Conservation (phyloP, 805 yeast species). For the Lipomyces starkeyi region DNA sequence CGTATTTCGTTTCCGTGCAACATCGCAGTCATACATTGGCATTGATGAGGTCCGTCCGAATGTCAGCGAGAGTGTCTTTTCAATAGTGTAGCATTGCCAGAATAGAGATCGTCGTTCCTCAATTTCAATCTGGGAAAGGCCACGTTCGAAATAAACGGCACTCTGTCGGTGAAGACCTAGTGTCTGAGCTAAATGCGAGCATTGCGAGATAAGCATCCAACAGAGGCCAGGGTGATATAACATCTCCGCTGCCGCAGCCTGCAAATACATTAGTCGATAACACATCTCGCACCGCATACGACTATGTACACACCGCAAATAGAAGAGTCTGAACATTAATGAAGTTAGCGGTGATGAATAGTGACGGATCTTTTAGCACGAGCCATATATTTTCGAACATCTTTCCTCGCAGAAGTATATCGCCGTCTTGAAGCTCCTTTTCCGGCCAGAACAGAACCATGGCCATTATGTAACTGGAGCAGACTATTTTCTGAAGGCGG, state of each 20-base stretch:
- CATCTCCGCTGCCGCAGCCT: conserved; percentile 7
- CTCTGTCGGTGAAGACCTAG: conserved; percentile 27
- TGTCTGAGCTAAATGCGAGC: conserved; percentile 19
- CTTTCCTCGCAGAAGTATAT: conserved; percentile 7
- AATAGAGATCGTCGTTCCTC: conserved; percentile 20
- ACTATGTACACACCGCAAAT: not conserved
- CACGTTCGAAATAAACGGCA: conserved; percentile 23
- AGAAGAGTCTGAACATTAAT: conserved; percentile 21
- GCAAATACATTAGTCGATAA: not conserved
- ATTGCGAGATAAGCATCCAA: conserved; percentile 22
- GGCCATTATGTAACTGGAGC: conserved; percentile 22
- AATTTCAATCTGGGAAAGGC: conserved; percentile 16
- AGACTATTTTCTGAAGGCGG: conserved; percentile 20
- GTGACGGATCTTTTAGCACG: conserved; percentile 18
- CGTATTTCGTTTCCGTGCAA: conserved; percentile 7
- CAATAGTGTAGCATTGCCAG: conserved; percentile 18
- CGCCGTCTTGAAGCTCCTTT: conserved; percentile 9
- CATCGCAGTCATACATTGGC: conserved; percentile 27
- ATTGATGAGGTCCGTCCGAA: conserved; percentile 27
- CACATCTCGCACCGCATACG: not conserved
- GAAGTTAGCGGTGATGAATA: conserved; percentile 23
- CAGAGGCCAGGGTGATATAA: conserved; percentile 25
- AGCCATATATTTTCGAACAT: conserved; percentile 21
- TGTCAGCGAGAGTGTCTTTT: conserved; percentile 23
- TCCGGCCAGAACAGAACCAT: conserved; percentile 13